Evolutionary conservation across 495 filamentous ascomycete genomes (phyloP), one percentile per base, ranked within the genome.

Genomic region (Lindgomyces ingoldianus): DNA sequence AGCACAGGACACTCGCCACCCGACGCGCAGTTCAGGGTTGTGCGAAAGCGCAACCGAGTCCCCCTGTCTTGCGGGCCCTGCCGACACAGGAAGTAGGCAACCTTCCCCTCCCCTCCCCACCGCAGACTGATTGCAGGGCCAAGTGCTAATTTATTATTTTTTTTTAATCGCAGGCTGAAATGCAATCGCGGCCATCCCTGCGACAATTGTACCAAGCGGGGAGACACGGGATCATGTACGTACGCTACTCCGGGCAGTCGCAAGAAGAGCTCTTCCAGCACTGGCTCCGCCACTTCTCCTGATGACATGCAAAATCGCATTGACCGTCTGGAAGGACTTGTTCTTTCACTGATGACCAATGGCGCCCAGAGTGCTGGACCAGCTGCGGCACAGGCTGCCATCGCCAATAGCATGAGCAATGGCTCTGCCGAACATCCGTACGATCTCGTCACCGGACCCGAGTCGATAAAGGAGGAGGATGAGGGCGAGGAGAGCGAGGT

Each of bases 231-330:
- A 53, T 90, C 90, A 39, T 99, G 94, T 77, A 89, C 89, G 61
- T 99, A 98, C 81, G 94, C 94, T 30, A 84, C 91, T 62, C 84
- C 88, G 21, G 83, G 84, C 44, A 83, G 80, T 46, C 88, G 93
- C 67, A 91, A 89, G 74, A 95, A 90, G 82, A 86, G 83, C 70
- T 86, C 87, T 70, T 76, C 83, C 57, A 83, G 84, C 60, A 77
- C 81, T 57, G 75, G 77, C 65, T 78, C 84, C 72, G 77, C 80
- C 67, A 78, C 83, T 55, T 81, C 89, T 49, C 85, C 94, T 26
- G 93, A 96, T 82, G 94, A 97, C 75, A 99, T 99, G 94, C 94
- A 99, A 77, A 95, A 93, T 72, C 89, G 94, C 73, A 99, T 99
- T 76, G 91, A 99, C 78, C 87, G 94, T 67, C 77, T 99, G 68